These are phyloP conservation scores for Mycena galericulata DNA, from an alignment of 768 basidiomycete species.

Conservation along the genomic window DNA sequence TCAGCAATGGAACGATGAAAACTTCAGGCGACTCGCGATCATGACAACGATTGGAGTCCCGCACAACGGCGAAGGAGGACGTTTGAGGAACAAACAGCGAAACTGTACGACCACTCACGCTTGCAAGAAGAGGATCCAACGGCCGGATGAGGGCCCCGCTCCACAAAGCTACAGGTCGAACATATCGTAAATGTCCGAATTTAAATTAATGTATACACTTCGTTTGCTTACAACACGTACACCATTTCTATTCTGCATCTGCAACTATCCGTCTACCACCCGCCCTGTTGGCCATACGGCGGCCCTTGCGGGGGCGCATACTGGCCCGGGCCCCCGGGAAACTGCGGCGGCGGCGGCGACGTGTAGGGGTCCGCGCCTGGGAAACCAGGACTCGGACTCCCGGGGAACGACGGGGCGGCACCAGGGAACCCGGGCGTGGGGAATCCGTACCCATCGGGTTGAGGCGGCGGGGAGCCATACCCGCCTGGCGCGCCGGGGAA, in stretches of 20 bases:
- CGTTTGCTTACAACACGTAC: constrained; percentile 5
- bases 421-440: constrained; percentile 38
- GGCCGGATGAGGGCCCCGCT: too few relatives aligned
- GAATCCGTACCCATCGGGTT: not conserved
- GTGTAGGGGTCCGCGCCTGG: constrained; percentile 46
- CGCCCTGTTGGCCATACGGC: constrained; percentile 26
- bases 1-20: too few relatives aligned
- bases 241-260: constrained; percentile 1
- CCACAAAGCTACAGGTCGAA: too few relatives aligned
- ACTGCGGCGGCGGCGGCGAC: constrained; percentile 23
- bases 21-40: too few relatives aligned
- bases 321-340: constrained; percentile 21
- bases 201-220: too few relatives aligned
- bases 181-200: too few relatives aligned
- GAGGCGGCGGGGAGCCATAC: constrained; percentile 18
- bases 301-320: constrained; percentile 27
- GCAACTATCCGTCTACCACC: constrained; percentile 8
- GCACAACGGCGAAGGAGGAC: too few relatives aligned
- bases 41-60: too few relatives aligned
- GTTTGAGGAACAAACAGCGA: too few relatives aligned
- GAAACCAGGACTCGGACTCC: constrained; percentile 42
- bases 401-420: constrained; percentile 43
- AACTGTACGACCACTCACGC: too few relatives aligned
- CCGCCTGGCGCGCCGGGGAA: constrained; percentile 43
- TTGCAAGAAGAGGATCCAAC: too few relatives aligned